Evolutionary conservation across 2,329 filamentous ascomycete species (phyloP), one percentile per base, ranked within the genome.

Genomic region (Trichoderma harzianum): DNA sequence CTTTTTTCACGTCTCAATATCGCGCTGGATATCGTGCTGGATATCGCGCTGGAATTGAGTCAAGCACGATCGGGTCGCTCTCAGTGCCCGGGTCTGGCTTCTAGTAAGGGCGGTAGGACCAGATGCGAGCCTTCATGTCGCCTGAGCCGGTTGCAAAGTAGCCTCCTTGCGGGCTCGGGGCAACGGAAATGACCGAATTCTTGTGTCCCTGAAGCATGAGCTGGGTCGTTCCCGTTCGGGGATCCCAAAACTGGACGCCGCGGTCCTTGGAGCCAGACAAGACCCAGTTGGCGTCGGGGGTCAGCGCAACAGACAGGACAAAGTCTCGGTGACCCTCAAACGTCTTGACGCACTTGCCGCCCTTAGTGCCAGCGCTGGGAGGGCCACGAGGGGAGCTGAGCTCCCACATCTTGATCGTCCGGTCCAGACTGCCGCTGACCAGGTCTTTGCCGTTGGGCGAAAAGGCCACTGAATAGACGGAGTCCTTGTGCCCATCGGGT

Each of bases 361-460:
- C 92, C 85, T 96, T 97, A 10, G 91, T 88, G 36, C 87, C 89
- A 58, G 89, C 87, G 78, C 88, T 89, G 61, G 89, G 87, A 72
- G 90, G 87, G 77, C 91, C 88, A 76, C 92, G 89, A 58, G 91
- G 89, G 26, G 92, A 89, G 70, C 89, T 91, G 65, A 99, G 88
- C 85, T 98, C 95, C 95, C 96, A 99, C 92, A 98, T 97, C 86
- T 98, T 97, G 86, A 98, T 98, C 0, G 95, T 98, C 87, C 97
- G 97, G 81, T 99, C 96, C 76, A 98, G 85, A 87, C 93, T 97
- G 74, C 96, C 96, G 78, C 93, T 97, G 79, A 98, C 95, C 53
- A 99, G 90, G 76, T 97, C 93, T 77, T 94, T 93, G 73, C 95
- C 95, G 77, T 93, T 95, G 32, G 96, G 96, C 16, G 95, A 95